Percentiles rank a stretch among this genome's conserved stretches.
Conservation (phyloP, 169 alveolate species). For the Plasmodium knowlesi region DNA sequence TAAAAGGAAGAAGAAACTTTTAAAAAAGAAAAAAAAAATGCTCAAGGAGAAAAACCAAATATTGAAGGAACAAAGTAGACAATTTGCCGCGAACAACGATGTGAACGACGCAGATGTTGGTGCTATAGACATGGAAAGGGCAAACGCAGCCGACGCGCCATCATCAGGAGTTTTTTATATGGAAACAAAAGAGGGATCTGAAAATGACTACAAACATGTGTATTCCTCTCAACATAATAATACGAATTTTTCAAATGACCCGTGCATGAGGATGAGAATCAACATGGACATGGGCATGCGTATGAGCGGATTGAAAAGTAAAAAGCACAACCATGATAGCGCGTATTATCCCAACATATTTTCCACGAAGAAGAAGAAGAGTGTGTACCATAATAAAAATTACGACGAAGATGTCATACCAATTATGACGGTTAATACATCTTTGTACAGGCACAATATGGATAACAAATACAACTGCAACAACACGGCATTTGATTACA, state of each 20-base stretch:
- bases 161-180: neutral
- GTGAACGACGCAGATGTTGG: neutral
- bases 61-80: neutral
- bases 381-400: slow-evolving; percentile 31
- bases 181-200: neutral
- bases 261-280: slow-evolving; percentile 3
- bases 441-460: slow-evolving; percentile 65
- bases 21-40: slow-evolving; percentile 43
- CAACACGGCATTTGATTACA: slow-evolving; percentile 71
- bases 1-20: slow-evolving; percentile 38
- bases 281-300: slow-evolving; percentile 3
- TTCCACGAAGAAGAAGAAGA: slow-evolving; percentile 56
- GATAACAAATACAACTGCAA: slow-evolving; percentile 69
- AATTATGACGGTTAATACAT: slow-evolving; percentile 69
- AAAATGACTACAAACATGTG: slow-evolving; percentile 4
- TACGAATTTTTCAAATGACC: slow-evolving; percentile 10
- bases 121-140: neutral
- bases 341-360: slow-evolving; percentile 36
- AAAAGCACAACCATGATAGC: neutral
- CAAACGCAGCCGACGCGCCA: neutral
- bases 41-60: slow-evolving; percentile 20
- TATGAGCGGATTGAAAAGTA: neutral
- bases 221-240: neutral
- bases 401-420: slow-evolving; percentile 57
- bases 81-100: neutral